Percentiles rank a stretch among this genome's conserved stretches.
Conservation (phyloP, 164 flowering plant species). For the Paratinospora sagittata region DNA sequence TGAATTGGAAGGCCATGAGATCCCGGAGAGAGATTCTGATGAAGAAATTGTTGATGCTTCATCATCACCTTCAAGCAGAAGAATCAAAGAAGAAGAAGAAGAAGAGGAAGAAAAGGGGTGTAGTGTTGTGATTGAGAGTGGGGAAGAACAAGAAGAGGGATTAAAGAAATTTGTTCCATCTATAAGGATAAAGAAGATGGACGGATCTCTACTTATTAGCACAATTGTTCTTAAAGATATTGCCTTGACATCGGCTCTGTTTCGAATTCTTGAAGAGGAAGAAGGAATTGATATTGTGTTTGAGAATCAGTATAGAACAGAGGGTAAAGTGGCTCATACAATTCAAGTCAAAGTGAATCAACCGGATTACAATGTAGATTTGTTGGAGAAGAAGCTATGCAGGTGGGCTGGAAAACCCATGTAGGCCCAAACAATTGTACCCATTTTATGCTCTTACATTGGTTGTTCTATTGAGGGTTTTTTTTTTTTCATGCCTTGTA, state of each 20-base stretch:
- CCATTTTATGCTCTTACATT: too few relatives aligned
- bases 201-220: conserved; percentile 14
- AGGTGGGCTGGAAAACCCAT: conserved; percentile 4
- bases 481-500: not conserved
- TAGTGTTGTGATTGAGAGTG: too few relatives aligned
- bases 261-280: conserved; percentile 18
- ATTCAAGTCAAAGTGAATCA: too few relatives aligned
- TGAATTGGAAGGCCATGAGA: too few relatives aligned
- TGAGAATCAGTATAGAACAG: conserved; percentile 19
- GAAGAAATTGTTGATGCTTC: too few relatives aligned
- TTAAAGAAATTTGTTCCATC: conserved; percentile 12
- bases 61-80: too few relatives aligned
- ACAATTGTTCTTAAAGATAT: conserved; percentile 18
- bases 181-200: conserved; percentile 11
- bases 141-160: too few relatives aligned
- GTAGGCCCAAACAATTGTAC: not conserved
- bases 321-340: conserved; percentile 18
- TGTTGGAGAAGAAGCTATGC: not conserved
- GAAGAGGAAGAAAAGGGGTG: too few relatives aligned
- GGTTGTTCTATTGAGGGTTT: not conserved
- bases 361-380: too few relatives aligned
- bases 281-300: conserved; percentile 8
- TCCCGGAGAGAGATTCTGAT: too few relatives aligned
- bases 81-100: too few relatives aligned
- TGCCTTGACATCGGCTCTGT: conserved; percentile 17